Base-by-base conservation (phyloP, 495 filamentous ascomycete genomes). In the Podospora didyma region DNA sequence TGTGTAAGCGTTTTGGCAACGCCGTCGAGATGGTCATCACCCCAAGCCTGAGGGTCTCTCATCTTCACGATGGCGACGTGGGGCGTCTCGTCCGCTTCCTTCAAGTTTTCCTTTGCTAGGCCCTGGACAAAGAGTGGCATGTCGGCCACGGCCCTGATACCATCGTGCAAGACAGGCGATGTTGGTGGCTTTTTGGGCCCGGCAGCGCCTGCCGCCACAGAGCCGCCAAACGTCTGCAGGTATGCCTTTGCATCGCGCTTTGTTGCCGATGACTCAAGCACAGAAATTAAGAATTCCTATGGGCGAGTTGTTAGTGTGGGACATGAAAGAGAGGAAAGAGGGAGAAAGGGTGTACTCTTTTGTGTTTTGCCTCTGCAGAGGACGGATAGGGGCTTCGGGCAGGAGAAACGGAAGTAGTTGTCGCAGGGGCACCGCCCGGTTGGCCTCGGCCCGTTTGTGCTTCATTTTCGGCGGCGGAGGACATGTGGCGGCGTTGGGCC, bases 231-330 rank as follows among this genome's bases (percentile, higher is more conserved):
- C 34, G 86, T 89, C 53, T 90, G 83, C 9, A 97, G 76, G 64
- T 96, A 97, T 9, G 87, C 84, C 69, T 87, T 90, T 45, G 92
- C 93, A 71, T 97, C 92, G 52, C 92, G 85, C 70, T 89, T 93
- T 1, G 93, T 96, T 2, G 91, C 85, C 4, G 90, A 88, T 12
- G 92, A 89, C 61, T 82, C 86, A 20, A 97, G 76, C 7, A 96
- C 79, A 24, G 89, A 91, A 10, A 93, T 78, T 60, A 91, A 86
- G 60, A 94, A 86, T 71, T 93, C 89, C 90, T 94, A 44, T 39
- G 24, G 52, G 47, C n/a, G 21, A 51, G 37, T 31, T 16, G n/a
- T 53, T 6, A 52, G 16, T 50, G 14, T 19, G n/a, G 2, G 16
- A 31, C n/a, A 23, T 6, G 20, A 9, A 23, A 20, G 7, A 42